Evolutionary conservation across 2,329 filamentous ascomycete genomes (phyloP).

Genomic region (Botrytis aclada): DNA sequence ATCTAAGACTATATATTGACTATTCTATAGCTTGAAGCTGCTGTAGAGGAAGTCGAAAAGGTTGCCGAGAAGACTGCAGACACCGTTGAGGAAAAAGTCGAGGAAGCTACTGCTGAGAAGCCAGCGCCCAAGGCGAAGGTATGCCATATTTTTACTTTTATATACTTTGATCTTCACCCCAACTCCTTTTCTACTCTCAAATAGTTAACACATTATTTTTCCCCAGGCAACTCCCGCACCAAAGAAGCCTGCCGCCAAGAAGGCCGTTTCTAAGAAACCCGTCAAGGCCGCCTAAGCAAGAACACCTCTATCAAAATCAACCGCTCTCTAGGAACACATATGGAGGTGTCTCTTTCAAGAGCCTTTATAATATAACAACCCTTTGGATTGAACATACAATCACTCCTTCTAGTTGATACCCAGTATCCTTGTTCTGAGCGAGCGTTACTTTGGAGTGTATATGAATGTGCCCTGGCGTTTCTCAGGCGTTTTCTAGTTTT

Average conservation of each 20-base stretch:
- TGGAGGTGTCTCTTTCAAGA: constrained; percentile 6
- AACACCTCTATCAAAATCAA: neutral
- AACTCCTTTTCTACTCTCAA: neutral
- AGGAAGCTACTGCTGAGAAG: neutral
- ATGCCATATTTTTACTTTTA: neutral
- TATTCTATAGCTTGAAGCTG: neutral
- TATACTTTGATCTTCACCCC: neutral
- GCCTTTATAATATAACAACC: constrained; percentile 7
- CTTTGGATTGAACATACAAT: neutral
- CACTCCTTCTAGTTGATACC: constrained; percentile 1
- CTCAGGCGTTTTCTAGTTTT: constrained; percentile 13
- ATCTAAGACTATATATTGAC: neutral
- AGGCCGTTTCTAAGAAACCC: constrained; percentile 4
- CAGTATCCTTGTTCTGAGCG: constrained; percentile 9
- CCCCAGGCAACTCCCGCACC: constrained; percentile 36
- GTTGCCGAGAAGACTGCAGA: neutral
- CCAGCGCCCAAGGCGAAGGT: constrained; percentile 10
- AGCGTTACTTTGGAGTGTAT: constrained; percentile 11
- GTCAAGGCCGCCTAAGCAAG: constrained; percentile 1
- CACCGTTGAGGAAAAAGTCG: neutral
- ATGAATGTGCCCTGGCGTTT: constrained; percentile 13
- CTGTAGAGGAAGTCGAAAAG: constrained; percentile 1
- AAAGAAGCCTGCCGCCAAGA: constrained; percentile 37
- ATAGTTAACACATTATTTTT: constrained; percentile 18
- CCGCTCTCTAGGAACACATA: neutral